Percentiles rank a stretch among this genome's conserved stretches.
Evolutionary conservation across 768 basidiomycete species (phyloP).

Genomic region (Leccinum rimulosum): DNA sequence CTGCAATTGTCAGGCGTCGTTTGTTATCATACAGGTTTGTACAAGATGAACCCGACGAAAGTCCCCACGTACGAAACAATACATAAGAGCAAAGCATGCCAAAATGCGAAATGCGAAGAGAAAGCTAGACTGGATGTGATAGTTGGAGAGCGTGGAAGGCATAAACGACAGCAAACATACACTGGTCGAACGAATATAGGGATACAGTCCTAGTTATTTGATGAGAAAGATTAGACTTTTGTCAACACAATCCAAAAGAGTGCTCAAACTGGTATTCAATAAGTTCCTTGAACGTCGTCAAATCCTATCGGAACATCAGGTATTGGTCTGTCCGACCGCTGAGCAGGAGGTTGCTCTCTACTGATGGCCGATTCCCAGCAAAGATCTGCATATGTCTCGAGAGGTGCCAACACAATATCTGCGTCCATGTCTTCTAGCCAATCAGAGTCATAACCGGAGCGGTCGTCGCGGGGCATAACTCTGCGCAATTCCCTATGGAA

Average conservation of each 20-base stretch:
- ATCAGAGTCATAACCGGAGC: constrained; percentile 18
- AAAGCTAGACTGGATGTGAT: not conserved
- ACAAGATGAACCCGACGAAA: not conserved
- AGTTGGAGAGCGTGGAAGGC: not conserved
- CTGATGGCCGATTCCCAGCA: constrained; percentile 30
- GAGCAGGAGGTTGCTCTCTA: constrained; percentile 11
- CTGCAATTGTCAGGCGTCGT: not conserved
- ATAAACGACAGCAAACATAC: not conserved
- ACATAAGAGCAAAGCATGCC: constrained; percentile 4
- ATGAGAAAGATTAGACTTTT: not conserved
- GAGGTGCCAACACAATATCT: constrained; percentile 29
- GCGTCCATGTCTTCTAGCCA: constrained; percentile 30
- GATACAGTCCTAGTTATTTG: not conserved
- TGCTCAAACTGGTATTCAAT: constrained; percentile 16
- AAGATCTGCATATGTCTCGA: constrained; percentile 28
- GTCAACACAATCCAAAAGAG: not conserved
- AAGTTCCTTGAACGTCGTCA: constrained; percentile 21
- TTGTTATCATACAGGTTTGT: constrained; percentile 4
- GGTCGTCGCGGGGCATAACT: constrained; percentile 14
- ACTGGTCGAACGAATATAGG: constrained; percentile 12
- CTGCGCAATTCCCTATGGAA: constrained; percentile 32
- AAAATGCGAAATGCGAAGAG: constrained; percentile 1
- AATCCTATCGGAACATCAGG: constrained; percentile 31
- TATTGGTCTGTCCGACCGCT: constrained; percentile 11
- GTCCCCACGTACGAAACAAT: constrained; percentile 4